Conservation (phyloP, 2,329 filamentous ascomycete species). For the Tolypocladium tropicale region DNA sequence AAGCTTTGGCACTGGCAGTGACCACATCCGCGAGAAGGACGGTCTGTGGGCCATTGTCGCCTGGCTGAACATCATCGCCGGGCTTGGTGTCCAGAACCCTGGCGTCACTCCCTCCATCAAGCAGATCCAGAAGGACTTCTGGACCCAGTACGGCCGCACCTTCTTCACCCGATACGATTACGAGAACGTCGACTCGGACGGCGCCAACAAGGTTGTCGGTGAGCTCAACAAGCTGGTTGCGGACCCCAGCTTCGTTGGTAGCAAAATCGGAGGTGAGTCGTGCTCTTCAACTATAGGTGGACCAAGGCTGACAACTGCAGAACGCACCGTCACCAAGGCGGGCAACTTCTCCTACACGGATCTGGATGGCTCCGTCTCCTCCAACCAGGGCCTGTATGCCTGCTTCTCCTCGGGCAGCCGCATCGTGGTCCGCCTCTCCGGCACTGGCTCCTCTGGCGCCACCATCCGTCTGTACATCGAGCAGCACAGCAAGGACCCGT, state of each 20-base stretch:
- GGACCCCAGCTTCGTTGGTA: conserved; percentile 66
- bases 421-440: conserved; percentile 88
- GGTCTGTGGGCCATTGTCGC: conserved; percentile 95
- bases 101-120: conserved; percentile 82
- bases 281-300: neutral
- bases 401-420: conserved; percentile 91
- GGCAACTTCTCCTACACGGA: conserved; percentile 98
- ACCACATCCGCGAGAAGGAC: conserved; percentile 99
- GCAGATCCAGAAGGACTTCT: conserved; percentile 95
- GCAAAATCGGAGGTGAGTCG: conserved; percentile 57
- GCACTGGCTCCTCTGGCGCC: conserved; percentile 88
- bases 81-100: conserved; percentile 73
- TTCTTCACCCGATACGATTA: conserved; percentile 99
- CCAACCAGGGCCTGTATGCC: conserved; percentile 92
- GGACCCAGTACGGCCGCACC: conserved; percentile 88
- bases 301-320: conserved; percentile 19
- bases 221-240: conserved; percentile 72
- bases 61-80: conserved; percentile 98
- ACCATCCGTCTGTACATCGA: conserved; percentile 97
- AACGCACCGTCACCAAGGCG: conserved; percentile 74
- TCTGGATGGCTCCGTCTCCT: conserved; percentile 90
- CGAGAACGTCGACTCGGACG: conserved; percentile 85
- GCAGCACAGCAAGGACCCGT: conserved; percentile 78
- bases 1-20: conserved; percentile 94
- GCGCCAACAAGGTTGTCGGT: conserved; percentile 80